phyloP scores from a whole-genome alignment of 148 eudicot species.

The Rhododendron henanense region DNA sequence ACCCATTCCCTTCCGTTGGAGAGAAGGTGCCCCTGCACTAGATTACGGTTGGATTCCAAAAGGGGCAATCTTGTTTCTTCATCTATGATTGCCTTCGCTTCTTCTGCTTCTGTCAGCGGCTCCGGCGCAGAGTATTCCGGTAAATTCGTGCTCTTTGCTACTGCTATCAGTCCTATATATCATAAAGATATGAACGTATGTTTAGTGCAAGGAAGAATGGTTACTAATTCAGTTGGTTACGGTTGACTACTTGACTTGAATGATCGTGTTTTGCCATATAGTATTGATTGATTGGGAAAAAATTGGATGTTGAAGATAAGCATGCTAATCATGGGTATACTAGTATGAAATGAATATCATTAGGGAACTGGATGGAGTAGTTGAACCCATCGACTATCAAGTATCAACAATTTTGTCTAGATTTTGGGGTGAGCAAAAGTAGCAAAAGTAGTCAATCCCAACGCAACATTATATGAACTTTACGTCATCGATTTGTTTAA shows the following conservation, averaged over 20 bases:
- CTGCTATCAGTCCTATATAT: background rate
- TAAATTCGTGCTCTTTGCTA: constrained; percentile 6
- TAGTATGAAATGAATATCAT: background rate
- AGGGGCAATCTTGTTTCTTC: constrained; percentile 1
- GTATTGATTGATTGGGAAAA: background rate
- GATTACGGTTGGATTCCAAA: constrained; percentile 6
- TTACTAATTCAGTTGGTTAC: background rate
- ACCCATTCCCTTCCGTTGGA: background rate
- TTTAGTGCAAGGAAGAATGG: background rate
- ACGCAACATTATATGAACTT: background rate
- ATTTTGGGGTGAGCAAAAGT: background rate
- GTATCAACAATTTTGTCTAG: background rate
- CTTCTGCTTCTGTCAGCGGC: constrained; percentile 43
- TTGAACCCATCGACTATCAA: background rate
- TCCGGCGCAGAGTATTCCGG: constrained; percentile 46
- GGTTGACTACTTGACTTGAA: background rate
- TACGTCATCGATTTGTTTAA: background rate
- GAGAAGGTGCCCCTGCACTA: background rate
- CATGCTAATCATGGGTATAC: background rate
- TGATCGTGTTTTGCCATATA: background rate
- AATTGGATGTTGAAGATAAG: background rate
- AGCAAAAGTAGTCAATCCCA: background rate
- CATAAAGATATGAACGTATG: background rate
- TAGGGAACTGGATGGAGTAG: background rate
- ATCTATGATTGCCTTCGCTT: constrained; percentile 35